Base-by-base conservation (phyloP, 108 stramenopile species). In the Ochromonas danica region DNA sequence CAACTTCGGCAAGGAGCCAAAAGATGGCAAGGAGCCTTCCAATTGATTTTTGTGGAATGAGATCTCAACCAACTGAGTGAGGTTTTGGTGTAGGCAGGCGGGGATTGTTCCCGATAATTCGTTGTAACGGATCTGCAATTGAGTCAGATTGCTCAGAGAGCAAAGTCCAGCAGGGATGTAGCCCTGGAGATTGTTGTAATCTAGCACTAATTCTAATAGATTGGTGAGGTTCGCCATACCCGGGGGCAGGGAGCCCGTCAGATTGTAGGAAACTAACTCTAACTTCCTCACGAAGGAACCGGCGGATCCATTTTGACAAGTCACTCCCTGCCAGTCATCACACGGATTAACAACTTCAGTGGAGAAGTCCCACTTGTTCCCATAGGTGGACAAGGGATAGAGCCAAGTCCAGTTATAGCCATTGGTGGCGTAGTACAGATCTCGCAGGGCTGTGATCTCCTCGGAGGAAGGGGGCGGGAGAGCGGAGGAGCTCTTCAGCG, bases 241-340 rank as follows among this genome's bases (percentile, higher is more conserved):
- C 17, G 36, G 3, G 10, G 72, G 72, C 6, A 75, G 6, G 6
- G 72, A 35, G 17, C 72, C 72, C 6, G 36, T 75, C 10, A 75
- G 6, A 33, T 75, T 75, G 51, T 42, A 75, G n/a, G 3, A 33
- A 10, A 35, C n/a, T 25, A 75, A 75, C 3, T 3, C 40, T 36
- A 75, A 30, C 17, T 36, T 36, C 17, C 14, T 36, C 3, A 67
- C 31, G 22, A 51, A 14, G 6, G 33, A 36, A 67, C 30, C 17
- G 3, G 27, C 17, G 3, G 63, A 14, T 31, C 10, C 25, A 28
- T 28, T 14, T 31, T 3, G 10, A 75, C 72, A 75, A 31, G 6
- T 33, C 6, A 75, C 31, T 6, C 72, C 72, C 40, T 75, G 72
- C 72, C 72, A 75, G 40, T 33, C 28, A 33, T 31, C 43, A 60